A percentile compares a stretch with the other conserved stretches of the same genome.
Conservation (phyloP, 2,329 filamentous ascomycete species). For the Aspergillus melleus region DNA sequence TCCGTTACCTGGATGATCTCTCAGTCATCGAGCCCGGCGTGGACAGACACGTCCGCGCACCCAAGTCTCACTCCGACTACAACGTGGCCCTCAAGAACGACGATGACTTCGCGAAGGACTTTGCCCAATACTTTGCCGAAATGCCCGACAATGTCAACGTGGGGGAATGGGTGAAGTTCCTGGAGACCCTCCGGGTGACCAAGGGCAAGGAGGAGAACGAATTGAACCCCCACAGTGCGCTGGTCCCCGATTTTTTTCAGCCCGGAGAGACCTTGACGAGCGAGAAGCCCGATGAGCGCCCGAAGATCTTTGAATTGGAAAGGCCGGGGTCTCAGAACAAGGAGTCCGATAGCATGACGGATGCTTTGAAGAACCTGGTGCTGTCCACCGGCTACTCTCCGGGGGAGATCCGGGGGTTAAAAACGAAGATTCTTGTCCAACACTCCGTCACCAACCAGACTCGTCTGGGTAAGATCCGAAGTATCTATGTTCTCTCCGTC, state of each 20-base stretch:
- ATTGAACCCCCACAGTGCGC: conserved; percentile 48
- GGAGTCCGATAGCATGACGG: conserved; percentile 34
- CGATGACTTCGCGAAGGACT: conserved; percentile 62
- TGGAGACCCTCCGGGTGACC: conserved; percentile 51
- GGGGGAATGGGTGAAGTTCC: conserved; percentile 44
- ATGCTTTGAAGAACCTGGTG: conserved; percentile 52
- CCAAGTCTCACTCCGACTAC: conserved; percentile 54
- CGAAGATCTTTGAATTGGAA: conserved; percentile 22
- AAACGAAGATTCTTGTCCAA: conserved; percentile 69
- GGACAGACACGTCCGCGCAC: conserved; percentile 64
- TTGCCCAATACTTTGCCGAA: conserved; percentile 50
- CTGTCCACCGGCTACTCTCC: conserved; percentile 57
- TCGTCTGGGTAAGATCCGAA: conserved; percentile 87
- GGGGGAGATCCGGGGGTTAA: conserved; percentile 53
- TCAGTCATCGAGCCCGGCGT: conserved; percentile 73
- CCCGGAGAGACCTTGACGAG: conserved; percentile 37
- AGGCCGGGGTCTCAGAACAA: conserved; percentile 8
- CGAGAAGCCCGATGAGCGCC: conserved; percentile 26
- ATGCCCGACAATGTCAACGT: conserved; percentile 53
- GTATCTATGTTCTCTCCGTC: conserved; percentile 72
- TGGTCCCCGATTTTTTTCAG: conserved; percentile 55
- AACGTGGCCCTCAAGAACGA: conserved; percentile 61
- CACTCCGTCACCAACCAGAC: conserved; percentile 89
- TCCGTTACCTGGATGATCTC: conserved; percentile 82
- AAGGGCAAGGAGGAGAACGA: conserved; percentile 52